Percentiles rank a stretch among this genome's conserved stretches.
phyloP scores from a whole-genome alignment of 257 asterid species.

The Paulownia fortunei region DNA sequence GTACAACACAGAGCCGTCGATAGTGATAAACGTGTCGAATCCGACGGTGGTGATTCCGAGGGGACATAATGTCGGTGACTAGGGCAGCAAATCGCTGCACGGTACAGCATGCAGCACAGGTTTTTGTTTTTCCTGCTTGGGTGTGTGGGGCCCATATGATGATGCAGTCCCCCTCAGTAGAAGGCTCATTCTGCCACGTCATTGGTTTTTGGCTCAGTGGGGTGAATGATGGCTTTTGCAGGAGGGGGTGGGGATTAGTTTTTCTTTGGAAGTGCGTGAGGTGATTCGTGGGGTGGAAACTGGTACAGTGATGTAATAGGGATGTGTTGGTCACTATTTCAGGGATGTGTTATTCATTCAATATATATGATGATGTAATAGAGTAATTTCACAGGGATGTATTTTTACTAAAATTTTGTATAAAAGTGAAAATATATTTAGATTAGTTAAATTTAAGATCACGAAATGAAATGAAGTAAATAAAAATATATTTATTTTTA shows the following conservation, averaged over 20 bases:
- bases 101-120: background rate
- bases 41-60: conserved; percentile 30
- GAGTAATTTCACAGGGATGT: no score
- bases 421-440: no score
- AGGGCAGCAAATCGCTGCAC: conserved; percentile 19
- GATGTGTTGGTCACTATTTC: no score
- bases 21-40: conserved; percentile 9
- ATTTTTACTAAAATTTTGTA: no score
- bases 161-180: conserved; percentile 24
- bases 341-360: no score
- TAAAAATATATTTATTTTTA: no score
- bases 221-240: conserved; percentile 21
- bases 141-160: background rate
- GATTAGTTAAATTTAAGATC: no score
- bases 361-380: no score
- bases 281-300: no score
- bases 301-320: no score
- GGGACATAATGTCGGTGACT: conserved; percentile 19
- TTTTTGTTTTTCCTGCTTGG: background rate
- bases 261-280: background rate
- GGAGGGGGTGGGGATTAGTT: background rate
- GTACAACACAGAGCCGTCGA: conserved; percentile 16
- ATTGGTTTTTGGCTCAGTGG: background rate
- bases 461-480: no score
- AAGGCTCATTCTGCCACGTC: conserved; percentile 31